phyloP scores from a whole-genome alignment of 2,329 filamentous ascomycete species.

The Ceratocystis huliohia region DNA sequence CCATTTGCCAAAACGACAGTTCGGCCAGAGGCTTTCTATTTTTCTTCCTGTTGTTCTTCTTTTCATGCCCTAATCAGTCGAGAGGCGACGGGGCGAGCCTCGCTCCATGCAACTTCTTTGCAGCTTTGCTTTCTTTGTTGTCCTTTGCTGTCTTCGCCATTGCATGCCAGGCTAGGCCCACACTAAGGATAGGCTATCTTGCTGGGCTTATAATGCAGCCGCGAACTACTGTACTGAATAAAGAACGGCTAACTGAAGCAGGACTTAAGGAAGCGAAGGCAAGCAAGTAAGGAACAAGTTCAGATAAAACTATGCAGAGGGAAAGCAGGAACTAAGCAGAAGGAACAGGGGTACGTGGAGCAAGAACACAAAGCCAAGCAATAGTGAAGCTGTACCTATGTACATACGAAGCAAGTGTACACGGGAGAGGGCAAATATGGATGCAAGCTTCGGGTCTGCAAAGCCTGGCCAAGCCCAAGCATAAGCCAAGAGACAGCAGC shows the following conservation, averaged over 20 bases:
- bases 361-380: not conserved
- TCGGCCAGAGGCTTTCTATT: too few relatives aligned
- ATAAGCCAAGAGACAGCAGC: not conserved
- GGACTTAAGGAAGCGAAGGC: not conserved
- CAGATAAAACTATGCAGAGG: not conserved
- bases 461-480: too few relatives aligned
- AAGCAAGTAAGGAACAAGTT: not conserved
- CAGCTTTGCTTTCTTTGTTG: too few relatives aligned
- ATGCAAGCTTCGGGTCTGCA: too few relatives aligned
- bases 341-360: not conserved
- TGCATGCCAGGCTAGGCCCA: not conserved
- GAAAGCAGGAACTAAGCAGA: constrained; percentile 5
- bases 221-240: not conserved
- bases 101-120: too few relatives aligned
- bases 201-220: too few relatives aligned
- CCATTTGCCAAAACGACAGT: too few relatives aligned
- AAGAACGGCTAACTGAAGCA: not conserved
- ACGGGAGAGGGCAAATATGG: not conserved
- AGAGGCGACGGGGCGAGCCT: not conserved
- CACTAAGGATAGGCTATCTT: too few relatives aligned
- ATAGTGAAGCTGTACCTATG: not conserved
- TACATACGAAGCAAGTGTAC: not conserved
- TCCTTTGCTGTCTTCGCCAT: too few relatives aligned
- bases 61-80: not conserved
- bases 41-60: too few relatives aligned